Base-by-base conservation (phyloP, 1,284 basidiomycete species). In the Ganoderma multipileum region DNA sequence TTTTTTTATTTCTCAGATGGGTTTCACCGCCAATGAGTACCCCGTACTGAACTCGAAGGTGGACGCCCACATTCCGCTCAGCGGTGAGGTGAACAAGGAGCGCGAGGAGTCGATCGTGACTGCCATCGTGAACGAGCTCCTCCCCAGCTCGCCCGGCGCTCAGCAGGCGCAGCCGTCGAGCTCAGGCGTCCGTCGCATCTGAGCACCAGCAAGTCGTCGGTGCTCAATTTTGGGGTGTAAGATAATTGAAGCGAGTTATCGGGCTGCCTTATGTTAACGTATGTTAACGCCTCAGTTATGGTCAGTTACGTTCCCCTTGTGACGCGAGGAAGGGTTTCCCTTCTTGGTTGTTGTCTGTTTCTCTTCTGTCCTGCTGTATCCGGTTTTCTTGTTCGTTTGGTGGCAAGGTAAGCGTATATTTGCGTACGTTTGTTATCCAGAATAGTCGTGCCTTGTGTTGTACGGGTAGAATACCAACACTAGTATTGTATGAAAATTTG, bases 11-110 rank as follows among this genome's bases (percentile, higher is more conserved):
- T 65, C 73, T 2, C 68, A 93, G 91, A 93, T 93, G 91, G 91
- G 92, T 16, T 91, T 93, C 75, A 87, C 86, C 16, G 82, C 88
- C 66, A 78, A 76, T 50, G 80, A 82, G 30, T 85, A 88, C 76
- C 88, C 91, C 26, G 81, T 81, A 52, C 77, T 93, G 70, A 78
- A 81, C 16, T 77, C 77, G 2, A 87, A 87, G 76, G 84, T 93
- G 67, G 84, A 81, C 75, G 80, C 83, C 6, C 85, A 85, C 65
- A 72, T 92, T 20, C 64, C 85, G 83, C 30, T 73, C 69, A n/a
- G 70, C 57, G 68, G 71, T 61, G 64, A 74, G 47, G 67, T 78
- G 54, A 73, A 70, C 64, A 86, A 86, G 74, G 73, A 74, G 55
- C 68, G 63, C 52, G 78, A 80, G 72, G 77, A 80, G 65, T 61